Evolutionary conservation across 2,329 filamentous ascomycete genomes (phyloP), one percentile per base, ranked within the genome.

Genomic region (Aspergillus fructus): DNA sequence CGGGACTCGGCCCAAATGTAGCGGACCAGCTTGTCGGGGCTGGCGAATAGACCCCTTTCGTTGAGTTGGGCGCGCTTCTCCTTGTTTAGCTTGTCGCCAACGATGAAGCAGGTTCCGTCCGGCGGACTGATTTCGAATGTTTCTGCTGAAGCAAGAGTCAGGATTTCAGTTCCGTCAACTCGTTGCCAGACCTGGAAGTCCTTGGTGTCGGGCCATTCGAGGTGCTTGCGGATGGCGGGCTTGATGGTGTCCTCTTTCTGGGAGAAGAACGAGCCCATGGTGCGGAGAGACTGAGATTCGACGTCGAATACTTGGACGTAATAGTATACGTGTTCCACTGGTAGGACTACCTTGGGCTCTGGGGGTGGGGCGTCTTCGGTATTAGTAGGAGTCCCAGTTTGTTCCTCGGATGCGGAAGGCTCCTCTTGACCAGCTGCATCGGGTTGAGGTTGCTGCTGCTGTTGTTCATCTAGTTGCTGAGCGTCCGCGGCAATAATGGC

Each of bases 281-380:
- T 74, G 7, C 65, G 68, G 15, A 81, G 66, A 1, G 64, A 70
- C 60, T 81, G 79, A 9, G 71, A 72, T 24, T 82, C 78, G 13
- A 79, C 74, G 56, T 85, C 80, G 61, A 81, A 83, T 5, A 80
- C 63, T 58, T 85, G 81, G 45, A 85, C 68, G 60, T 80, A 79
- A 59, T 78, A 79, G 55, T 79, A 80, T 13, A 75, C 67, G 54
- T 78, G 75, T 5, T 68, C 69, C 23, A 73, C 66, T 4, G 71
- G 71, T 13, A 68, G 50, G 1, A 59, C 50, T 3, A 66, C 56
- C 30, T 66, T 64, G 2, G 63, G 54, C 51, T 66, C 64, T 12
- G 53, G 41, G 2, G 61, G 53, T 5, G 58, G 24, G 15, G 52
- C 55, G 37, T 47, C 46, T 17, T 47, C 45, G 12, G 59, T 49